Percentiles rank a stretch among this genome's conserved stretches.
Evolutionary conservation across 2,329 filamentous ascomycete genomes (phyloP).

Genomic region (Penicillium sp.): DNA sequence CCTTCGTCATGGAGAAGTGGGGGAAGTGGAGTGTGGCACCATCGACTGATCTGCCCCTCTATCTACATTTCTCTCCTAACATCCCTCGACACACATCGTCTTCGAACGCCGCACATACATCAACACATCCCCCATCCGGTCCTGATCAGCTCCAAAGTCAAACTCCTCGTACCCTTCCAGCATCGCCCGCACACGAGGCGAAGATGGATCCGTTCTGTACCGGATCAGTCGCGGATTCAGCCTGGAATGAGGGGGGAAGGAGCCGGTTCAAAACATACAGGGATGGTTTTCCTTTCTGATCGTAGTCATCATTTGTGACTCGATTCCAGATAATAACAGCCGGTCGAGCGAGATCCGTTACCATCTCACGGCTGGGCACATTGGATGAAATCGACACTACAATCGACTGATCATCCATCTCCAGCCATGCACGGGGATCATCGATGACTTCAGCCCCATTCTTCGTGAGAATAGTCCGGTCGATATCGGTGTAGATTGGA

Average conservation of each 20-base stretch:
- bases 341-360: slow-evolving; percentile 35
- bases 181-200: slow-evolving; percentile 12
- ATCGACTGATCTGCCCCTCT: neutral
- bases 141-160: slow-evolving; percentile 10
- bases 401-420: slow-evolving; percentile 32
- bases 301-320: slow-evolving; percentile 8
- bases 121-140: slow-evolving; percentile 3
- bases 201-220: slow-evolving; percentile 13
- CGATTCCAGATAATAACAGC: slow-evolving; percentile 21
- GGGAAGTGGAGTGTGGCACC: slow-evolving; percentile 1
- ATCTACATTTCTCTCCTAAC: neutral
- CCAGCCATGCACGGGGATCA: slow-evolving; percentile 31
- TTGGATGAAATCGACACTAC: slow-evolving; percentile 30
- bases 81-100: slow-evolving; percentile 1
- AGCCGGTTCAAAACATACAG: slow-evolving; percentile 3
- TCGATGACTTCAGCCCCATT: slow-evolving; percentile 19
- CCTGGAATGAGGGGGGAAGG: neutral
- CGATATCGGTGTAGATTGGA: slow-evolving; percentile 13
- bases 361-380: slow-evolving; percentile 34
- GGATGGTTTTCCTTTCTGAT: slow-evolving; percentile 1
- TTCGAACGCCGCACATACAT: slow-evolving; percentile 14
- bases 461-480: slow-evolving; percentile 12
- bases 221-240: neutral
- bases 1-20: slow-evolving; percentile 21
- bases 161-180: slow-evolving; percentile 13